Conservation (phyloP, 306 rosid genomes). For the Glycine tomentella region DNA sequence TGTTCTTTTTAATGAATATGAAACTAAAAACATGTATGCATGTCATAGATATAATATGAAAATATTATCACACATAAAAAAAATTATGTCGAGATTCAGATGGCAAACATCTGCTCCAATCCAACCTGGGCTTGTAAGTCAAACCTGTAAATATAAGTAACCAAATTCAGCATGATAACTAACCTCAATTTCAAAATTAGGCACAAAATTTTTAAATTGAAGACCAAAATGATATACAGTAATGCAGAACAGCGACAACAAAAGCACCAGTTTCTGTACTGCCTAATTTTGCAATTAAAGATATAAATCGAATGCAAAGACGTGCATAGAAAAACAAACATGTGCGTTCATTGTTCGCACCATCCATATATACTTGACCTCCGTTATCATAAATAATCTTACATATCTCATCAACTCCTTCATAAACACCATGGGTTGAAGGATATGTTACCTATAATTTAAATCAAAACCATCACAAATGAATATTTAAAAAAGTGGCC, state of each 20-base stretch:
- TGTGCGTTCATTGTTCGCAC: slow-evolving; percentile 99
- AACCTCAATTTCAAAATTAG: slow-evolving; percentile 21
- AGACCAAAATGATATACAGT: slow-evolving; percentile 16
- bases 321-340: slow-evolving; percentile 53
- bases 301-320: slow-evolving; percentile 18
- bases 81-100: slow-evolving; percentile 79
- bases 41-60: slow-evolving; percentile 10
- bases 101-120: slow-evolving; percentile 99
- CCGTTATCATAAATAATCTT: slow-evolving; percentile 97
- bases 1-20: slow-evolving; percentile 29
- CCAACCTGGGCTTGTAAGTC: slow-evolving; percentile 97
- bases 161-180: too few species aligned
- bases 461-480: slow-evolving; percentile 47
- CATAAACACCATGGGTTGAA: slow-evolving; percentile 96
- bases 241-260: background rate
- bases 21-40: slow-evolving; percentile 12
- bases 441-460: slow-evolving; percentile 91
- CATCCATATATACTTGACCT: slow-evolving; percentile 99
- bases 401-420: slow-evolving; percentile 97
- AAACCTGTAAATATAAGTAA: slow-evolving; percentile 63
- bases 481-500: background rate
- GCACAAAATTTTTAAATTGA: slow-evolving; percentile 4
- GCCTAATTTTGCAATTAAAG: background rate
- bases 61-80: background rate
- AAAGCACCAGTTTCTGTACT: slow-evolving; percentile 5